Evolutionary conservation across 768 basidiomycete genomes (phyloP).

Genomic region (Xerocomus potaroensis): DNA sequence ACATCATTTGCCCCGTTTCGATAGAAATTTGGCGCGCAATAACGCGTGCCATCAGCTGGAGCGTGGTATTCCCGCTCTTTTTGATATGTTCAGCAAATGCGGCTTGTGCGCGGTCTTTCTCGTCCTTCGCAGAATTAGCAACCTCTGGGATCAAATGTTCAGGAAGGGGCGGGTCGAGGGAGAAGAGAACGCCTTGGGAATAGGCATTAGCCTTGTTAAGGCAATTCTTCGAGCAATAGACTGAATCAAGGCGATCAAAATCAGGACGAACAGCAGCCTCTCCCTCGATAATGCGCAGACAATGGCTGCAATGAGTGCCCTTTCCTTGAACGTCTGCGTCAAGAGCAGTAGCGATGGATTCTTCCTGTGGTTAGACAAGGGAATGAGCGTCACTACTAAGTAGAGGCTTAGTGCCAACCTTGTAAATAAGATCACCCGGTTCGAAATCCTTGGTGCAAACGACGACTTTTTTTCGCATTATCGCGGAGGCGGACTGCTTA

Average conservation of each 20-base stretch:
- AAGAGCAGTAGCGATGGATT: constrained; percentile 64
- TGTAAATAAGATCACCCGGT: constrained; percentile 74
- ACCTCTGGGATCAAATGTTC: constrained; percentile 32
- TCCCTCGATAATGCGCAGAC: constrained; percentile 55
- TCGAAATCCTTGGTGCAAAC: constrained; percentile 64
- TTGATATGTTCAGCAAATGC: constrained; percentile 55
- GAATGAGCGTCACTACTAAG: constrained; percentile 4
- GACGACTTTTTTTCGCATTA: constrained; percentile 47
- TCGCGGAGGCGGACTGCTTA: constrained; percentile 10
- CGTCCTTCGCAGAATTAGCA: constrained; percentile 34
- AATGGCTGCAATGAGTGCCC: constrained; percentile 70
- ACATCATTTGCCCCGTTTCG: constrained; percentile 56
- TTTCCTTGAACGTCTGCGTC: constrained; percentile 67
- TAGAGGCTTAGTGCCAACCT: constrained; percentile 36
- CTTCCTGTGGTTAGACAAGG: constrained; percentile 48
- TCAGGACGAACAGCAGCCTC: constrained; percentile 42
- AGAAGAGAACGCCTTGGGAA: constrained; percentile 69
- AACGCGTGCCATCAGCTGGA: constrained; percentile 65
- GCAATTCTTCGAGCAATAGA: constrained; percentile 74
- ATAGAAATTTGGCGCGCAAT: constrained; percentile 66
- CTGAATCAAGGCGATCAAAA: constrained; percentile 50
- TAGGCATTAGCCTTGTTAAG: constrained; percentile 50
- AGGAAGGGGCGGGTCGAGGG: constrained; percentile 59
- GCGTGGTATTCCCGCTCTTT: constrained; percentile 40
- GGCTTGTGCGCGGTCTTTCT: constrained; percentile 55